phyloP scores from a whole-genome alignment of 164 flowering plant species.

The Berberis vulgaris region DNA sequence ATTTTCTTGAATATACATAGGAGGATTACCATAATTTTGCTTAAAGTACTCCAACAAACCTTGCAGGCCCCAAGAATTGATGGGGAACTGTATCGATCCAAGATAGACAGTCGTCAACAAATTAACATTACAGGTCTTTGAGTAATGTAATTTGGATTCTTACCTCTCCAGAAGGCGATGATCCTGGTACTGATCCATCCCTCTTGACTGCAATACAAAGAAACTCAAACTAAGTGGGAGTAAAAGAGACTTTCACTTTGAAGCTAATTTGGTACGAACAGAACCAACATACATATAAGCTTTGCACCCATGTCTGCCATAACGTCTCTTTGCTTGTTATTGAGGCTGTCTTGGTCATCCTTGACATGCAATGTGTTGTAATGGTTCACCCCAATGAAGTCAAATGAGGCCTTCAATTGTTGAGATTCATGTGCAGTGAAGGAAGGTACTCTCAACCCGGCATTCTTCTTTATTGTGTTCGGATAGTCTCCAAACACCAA shows the following conservation, averaged over 20 bases:
- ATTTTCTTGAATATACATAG: slow-evolving; percentile 17
- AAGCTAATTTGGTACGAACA: too few species aligned
- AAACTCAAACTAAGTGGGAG: too few species aligned
- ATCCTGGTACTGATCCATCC: not conserved
- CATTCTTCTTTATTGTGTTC: slow-evolving; percentile 32
- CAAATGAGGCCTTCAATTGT: slow-evolving; percentile 40
- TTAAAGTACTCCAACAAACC: slow-evolving; percentile 11
- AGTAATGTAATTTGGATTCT: slow-evolving; percentile 2
- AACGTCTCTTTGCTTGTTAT: not conserved
- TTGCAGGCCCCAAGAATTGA: slow-evolving; percentile 13
- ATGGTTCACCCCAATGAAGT: slow-evolving; percentile 52
- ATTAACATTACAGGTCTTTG: not conserved
- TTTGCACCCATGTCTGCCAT: slow-evolving; percentile 13
- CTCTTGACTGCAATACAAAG: slow-evolving; percentile 3
- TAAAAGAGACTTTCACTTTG: too few species aligned
- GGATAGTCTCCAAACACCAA: slow-evolving; percentile 49
- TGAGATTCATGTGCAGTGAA: slow-evolving; percentile 32
- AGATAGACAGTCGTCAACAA: not conserved
- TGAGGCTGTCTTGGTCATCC: slow-evolving; percentile 1
- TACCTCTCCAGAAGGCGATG: slow-evolving; percentile 16
- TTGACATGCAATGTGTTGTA: slow-evolving; percentile 15
- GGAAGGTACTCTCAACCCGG: slow-evolving; percentile 36
- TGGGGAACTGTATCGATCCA: slow-evolving; percentile 22
- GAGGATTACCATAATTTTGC: slow-evolving; percentile 16
- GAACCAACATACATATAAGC: slow-evolving; percentile 18